Base-by-base conservation (phyloP, 257 asterid species). In the Solanum etuberosum region DNA sequence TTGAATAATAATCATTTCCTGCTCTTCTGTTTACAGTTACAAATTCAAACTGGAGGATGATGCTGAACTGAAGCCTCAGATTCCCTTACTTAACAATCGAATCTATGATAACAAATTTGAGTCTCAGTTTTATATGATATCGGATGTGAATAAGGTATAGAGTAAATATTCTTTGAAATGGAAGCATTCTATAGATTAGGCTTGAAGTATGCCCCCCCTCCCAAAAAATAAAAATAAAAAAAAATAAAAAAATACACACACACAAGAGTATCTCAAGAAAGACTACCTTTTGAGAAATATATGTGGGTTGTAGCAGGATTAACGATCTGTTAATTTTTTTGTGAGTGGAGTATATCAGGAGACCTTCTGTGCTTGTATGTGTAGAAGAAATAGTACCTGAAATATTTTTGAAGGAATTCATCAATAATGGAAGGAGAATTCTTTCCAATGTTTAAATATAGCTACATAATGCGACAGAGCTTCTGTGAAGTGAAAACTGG, bases 81-180 rank as follows among this genome's bases (percentile, higher is more conserved):
- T 97, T 91, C 99, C 99, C 65, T 90, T 95, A 59, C 96, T 97
- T 46, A 97, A 97, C 95, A 95, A 97, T 89, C 98, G 99, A 38
- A 93, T 95, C 85, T 97, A 97, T 86, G 99, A 97, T 89, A 97
- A 93, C 90, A 95, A 97, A 89, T 94, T 97, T 88, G 99, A 97
- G 93, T 90, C 99, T 90, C 99, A 97, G 87, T 97, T 97, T 91
- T 97, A 97, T 87, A 94, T 96, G 97, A 95, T 97, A 91, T 97
- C 99, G 20, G 99, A 97, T 93, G 38, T 93, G 83, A 96, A 97
- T 93, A 95, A 95, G 98, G 99, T 97, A 90, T 91, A 87, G 86
- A 86, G 40, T 78, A 61, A 80, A 61, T 88, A 84, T 72, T 68
- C 7, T 65, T 65, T 38, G 25, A 81, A 84, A 61, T 80, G 80